A percentile compares a stretch with the other conserved stretches of the same genome.
Evolutionary conservation across 2,329 filamentous ascomycete genomes (phyloP).

Genomic region (Seiridium unicorne): DNA sequence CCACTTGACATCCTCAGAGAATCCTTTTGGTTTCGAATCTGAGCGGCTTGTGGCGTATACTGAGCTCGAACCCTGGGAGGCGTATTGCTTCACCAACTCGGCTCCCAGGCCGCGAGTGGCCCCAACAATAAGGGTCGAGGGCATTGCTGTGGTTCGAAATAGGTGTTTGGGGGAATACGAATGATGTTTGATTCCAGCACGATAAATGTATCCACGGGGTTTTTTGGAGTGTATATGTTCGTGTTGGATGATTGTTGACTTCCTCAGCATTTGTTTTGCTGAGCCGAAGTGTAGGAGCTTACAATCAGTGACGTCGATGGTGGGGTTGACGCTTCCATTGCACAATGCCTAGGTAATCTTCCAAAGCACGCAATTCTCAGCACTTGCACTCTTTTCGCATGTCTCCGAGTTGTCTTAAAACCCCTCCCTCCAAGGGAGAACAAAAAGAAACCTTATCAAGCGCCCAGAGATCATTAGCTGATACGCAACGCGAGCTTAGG

Average conservation of each 20-base stretch:
- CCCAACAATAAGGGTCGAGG: conserved; percentile 61
- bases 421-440: too few relatives aligned
- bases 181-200: too few relatives aligned
- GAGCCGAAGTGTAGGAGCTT: background rate
- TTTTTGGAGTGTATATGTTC: background rate
- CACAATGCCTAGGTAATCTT: too few relatives aligned
- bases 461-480: too few relatives aligned
- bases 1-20: conserved; percentile 49
- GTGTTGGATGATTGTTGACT: background rate
- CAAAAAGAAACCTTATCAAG: too few relatives aligned
- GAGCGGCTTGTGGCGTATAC: conserved; percentile 62
- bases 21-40: conserved; percentile 37
- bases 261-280: background rate
- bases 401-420: too few relatives aligned
- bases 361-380: too few relatives aligned
- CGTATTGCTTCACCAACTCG: conserved; percentile 58
- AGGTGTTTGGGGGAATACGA: background rate
- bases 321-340: background rate
- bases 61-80: conserved; percentile 38
- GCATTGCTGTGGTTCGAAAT: conserved; percentile 26
- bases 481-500: too few relatives aligned
- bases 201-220: too few relatives aligned
- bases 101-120: conserved; percentile 68
- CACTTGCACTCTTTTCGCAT: too few relatives aligned
- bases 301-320: conserved; percentile 1